Percentiles rank a stretch among this genome's conserved stretches.
phyloP scores from a whole-genome alignment of 1,284 basidiomycete species.

The Porodaedalea pini region DNA sequence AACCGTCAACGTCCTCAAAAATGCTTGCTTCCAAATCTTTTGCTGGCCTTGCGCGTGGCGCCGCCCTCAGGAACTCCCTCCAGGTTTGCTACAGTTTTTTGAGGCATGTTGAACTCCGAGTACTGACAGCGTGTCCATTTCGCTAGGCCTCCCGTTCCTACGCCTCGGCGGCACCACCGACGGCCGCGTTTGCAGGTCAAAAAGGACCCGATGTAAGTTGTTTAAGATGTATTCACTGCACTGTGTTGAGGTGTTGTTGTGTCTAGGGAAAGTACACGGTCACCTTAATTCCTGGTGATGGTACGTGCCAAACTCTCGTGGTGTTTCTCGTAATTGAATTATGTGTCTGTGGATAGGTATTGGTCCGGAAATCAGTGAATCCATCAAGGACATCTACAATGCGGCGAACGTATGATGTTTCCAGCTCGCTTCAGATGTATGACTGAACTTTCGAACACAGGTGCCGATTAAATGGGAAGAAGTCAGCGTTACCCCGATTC shows the following conservation, averaged over 20 bases:
- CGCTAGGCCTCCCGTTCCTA: slow-evolving; percentile 56
- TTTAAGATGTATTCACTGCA: slow-evolving; percentile 2
- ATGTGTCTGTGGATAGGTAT: slow-evolving; percentile 61
- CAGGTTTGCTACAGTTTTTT: slow-evolving; percentile 8
- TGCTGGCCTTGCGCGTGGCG: slow-evolving; percentile 49
- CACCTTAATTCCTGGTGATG: slow-evolving; percentile 89
- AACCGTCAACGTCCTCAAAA: slow-evolving; percentile 18
- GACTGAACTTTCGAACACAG: slow-evolving; percentile 37
- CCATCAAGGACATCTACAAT: slow-evolving; percentile 91
- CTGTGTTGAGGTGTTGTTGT: background rate
- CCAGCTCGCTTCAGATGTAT: slow-evolving; percentile 12
- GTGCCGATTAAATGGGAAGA: slow-evolving; percentile 99
- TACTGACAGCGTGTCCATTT: background rate
- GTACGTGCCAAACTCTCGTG: slow-evolving; percentile 40
- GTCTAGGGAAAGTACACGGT: slow-evolving; percentile 91
- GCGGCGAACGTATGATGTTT: slow-evolving; percentile 68
- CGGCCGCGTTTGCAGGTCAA: slow-evolving; percentile 83
- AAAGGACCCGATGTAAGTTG: slow-evolving; percentile 78
- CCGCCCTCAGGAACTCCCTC: slow-evolving; percentile 28
- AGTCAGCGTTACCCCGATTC: slow-evolving; percentile 91
- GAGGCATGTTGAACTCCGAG: background rate
- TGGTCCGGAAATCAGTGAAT: slow-evolving; percentile 96
- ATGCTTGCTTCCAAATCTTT: slow-evolving; percentile 62
- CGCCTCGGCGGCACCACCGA: slow-evolving; percentile 64
- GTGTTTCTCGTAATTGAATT: slow-evolving; percentile 13